These are phyloP conservation scores for Conticribra weissflogii DNA, from an alignment of 108 stramenopile species.

Conservation along the genomic window DNA sequence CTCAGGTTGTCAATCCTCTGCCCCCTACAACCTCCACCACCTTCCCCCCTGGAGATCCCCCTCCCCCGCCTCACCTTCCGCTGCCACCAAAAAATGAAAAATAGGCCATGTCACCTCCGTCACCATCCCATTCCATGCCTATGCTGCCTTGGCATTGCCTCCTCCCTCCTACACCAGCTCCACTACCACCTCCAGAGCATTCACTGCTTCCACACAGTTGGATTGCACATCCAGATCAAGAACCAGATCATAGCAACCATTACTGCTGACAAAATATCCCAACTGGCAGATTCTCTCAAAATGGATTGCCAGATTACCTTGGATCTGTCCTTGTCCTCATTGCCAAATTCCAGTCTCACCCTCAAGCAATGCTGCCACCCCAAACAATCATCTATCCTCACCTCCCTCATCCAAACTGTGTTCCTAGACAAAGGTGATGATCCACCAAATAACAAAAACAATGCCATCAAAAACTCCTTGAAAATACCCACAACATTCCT, in stretches of 20 bases:
- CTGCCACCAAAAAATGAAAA: too few relatives aligned
- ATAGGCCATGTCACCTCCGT: too few relatives aligned
- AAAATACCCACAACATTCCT: slow-evolving; percentile 19
- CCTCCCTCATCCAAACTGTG: slow-evolving; percentile 33
- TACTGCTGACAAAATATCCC: background rate
- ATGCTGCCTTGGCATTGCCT: too few relatives aligned
- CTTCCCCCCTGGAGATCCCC: too few relatives aligned
- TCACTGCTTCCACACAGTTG: too few relatives aligned
- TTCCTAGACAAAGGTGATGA: slow-evolving; percentile 17
- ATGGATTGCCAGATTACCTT: background rate
- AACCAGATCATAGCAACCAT: background rate
- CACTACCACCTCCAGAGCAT: too few relatives aligned
- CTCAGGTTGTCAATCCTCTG: too few relatives aligned
- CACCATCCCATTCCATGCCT: too few relatives aligned
- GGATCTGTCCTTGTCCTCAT: background rate
- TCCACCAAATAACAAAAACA: background rate
- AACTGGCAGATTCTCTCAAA: slow-evolving; percentile 4
- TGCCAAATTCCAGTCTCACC: background rate
- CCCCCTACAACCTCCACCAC: too few relatives aligned
- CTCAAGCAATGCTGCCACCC: slow-evolving; percentile 17
- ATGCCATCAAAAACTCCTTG: background rate
- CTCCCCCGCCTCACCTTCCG: too few relatives aligned
- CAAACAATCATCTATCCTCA: slow-evolving; percentile 33
- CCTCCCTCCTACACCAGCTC: too few relatives aligned
- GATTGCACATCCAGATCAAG: too few relatives aligned